Evolutionary conservation across 1,139 yeast species (phyloP), one percentile per base, ranked within the genome.

Genomic region (Geotrichum australiense): DNA sequence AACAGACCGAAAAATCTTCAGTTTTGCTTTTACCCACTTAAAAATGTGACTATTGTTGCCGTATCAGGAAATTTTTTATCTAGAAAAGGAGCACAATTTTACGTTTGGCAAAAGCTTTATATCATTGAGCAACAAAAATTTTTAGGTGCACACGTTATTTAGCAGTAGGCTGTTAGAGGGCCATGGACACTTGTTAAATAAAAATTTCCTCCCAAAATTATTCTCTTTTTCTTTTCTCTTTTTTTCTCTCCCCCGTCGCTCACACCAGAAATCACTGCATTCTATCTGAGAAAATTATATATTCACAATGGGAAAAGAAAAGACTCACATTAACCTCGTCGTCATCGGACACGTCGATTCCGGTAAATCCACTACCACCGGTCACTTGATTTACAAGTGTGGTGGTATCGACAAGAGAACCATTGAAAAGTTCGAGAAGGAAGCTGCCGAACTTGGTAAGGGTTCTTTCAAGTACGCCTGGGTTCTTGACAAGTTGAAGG

Each of bases 301-400:
- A 51, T 41, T 50, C 52, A 59, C 51, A 59, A 62, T 62, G 66
- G 91, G 95, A 79, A 85, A 85, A 74, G 95, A 81, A 68, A 87
- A 86, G 83, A 68, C 78, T 74, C 97, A 89, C 85, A 83, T 89
- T 74, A 89, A 89, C 94, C 91, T 89, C 75, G 97, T 89, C 73
- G 97, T 89, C 70, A 89, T 89, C 72, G 97, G 97, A 74, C 97
- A 87, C 93, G 96, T 86, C 95, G 96, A 86, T 76, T 86, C 96
- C 62, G 95, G 95, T 77, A 86, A 86, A 76, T 86, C 95, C 58
- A 86, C 96, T 69, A 85, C 95, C 73, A 87, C 96, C 69, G 96
- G 96, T 74, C 96, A 87, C 81, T 84, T 89, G 76, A 89, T 89
- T 70, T 89, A 72, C 94, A 89, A 89, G 93, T 80, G 79, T 66